Evolutionary conservation across 805 yeast genomes (phyloP).

Genomic region (Blastobotrys muscicola): DNA sequence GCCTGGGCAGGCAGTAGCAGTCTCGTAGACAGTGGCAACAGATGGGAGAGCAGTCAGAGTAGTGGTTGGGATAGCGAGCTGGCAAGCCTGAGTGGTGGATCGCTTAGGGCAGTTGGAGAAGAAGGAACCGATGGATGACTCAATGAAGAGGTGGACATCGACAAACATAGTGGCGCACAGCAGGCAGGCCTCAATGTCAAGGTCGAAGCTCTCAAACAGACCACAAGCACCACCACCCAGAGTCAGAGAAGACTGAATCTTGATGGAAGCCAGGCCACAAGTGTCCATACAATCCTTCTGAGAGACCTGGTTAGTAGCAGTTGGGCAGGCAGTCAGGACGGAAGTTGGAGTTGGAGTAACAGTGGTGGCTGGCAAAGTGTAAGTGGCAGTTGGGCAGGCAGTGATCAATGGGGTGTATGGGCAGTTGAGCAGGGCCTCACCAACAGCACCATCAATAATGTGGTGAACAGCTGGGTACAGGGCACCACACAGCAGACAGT

Average conservation of each 20-base stretch:
- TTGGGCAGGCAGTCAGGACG: neutral
- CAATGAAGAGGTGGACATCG: neutral
- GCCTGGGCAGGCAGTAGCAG: neutral
- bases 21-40: neutral
- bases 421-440: constrained; percentile 7
- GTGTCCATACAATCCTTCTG: neutral
- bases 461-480: constrained; percentile 5
- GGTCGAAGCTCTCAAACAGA: constrained; percentile 3
- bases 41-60: neutral
- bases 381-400: neutral
- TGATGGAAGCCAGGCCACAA: neutral
- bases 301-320: neutral
- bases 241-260: neutral
- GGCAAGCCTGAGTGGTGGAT: neutral
- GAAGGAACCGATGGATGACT: neutral
- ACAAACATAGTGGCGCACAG: neutral
- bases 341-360: neutral
- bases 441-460: constrained; percentile 4
- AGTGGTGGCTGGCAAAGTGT: neutral
- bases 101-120: neutral
- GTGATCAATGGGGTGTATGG: neutral
- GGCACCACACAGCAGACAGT: constrained; percentile 10
- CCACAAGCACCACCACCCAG: neutral
- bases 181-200: constrained; percentile 2
- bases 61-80: neutral